Evolutionary conservation across 345 rosid genomes (phyloP).

Genomic region (Eucalyptus melliodora): DNA sequence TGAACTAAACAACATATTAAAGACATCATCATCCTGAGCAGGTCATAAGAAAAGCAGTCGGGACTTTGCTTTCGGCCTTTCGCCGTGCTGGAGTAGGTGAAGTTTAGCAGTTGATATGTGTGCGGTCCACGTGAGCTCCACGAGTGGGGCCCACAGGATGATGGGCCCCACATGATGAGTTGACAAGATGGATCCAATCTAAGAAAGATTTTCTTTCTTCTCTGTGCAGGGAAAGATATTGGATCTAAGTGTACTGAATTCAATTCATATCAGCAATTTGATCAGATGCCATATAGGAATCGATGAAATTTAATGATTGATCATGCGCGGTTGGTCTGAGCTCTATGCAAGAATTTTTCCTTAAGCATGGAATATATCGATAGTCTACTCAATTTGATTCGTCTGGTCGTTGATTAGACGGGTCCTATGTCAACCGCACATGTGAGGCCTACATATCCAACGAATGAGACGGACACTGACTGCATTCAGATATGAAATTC

Average conservation of each 20-base stretch:
- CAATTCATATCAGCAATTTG: background rate
- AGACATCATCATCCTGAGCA: background rate
- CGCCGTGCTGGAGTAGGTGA: background rate
- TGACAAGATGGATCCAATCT: background rate
- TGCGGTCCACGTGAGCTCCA: background rate
- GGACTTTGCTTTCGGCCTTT: background rate
- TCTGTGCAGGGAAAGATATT: background rate
- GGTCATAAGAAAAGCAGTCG: background rate
- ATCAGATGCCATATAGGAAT: background rate
- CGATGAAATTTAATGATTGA: background rate
- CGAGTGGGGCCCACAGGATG: background rate
- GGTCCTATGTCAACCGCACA: background rate
- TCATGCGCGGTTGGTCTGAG: background rate
- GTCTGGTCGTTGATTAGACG: background rate
- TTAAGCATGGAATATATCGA: background rate
- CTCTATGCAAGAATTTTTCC: background rate
- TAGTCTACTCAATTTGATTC: background rate
- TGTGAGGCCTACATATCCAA: background rate
- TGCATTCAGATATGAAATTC: background rate
- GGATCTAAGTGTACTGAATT: background rate
- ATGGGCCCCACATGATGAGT: background rate
- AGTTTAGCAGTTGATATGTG: background rate
- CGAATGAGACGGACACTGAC: background rate
- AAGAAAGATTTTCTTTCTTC: background rate
- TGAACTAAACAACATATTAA: background rate